Percentiles rank a stretch among this genome's conserved stretches.
phyloP scores from a whole-genome alignment of 495 filamentous ascomycete species.

The Friedmanniomyces simplex region DNA sequence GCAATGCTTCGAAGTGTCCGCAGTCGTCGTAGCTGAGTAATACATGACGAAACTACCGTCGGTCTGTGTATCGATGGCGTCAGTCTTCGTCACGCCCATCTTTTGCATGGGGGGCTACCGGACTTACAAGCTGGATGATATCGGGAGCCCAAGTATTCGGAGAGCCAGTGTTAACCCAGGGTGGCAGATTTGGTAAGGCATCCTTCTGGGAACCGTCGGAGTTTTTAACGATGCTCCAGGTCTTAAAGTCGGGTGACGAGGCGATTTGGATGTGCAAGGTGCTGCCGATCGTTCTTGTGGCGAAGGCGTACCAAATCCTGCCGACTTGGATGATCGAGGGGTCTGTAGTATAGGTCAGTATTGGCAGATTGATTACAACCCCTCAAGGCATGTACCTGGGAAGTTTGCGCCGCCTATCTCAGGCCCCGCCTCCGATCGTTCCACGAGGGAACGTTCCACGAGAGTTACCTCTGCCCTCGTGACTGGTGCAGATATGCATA shows the following conservation, averaged over 20 bases:
- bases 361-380: background rate
- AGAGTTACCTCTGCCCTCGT: background rate
- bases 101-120: background rate
- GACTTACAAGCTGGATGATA: conserved; percentile 22
- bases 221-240: conserved; percentile 13
- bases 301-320: conserved; percentile 22
- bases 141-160: conserved; percentile 21
- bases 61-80: conserved; percentile 1
- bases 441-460: background rate
- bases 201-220: conserved; percentile 10
- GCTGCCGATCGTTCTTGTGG: conserved; percentile 10
- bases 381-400: background rate
- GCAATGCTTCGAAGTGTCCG: conserved; percentile 32
- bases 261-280: conserved; percentile 19
- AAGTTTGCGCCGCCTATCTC: conserved; percentile 14
- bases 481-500: background rate
- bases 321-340: conserved; percentile 18
- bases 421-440: conserved; percentile 10
- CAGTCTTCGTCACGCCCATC: background rate
- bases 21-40: conserved; percentile 28
- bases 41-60: conserved; percentile 24
- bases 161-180: conserved; percentile 14
- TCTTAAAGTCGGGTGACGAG: conserved; percentile 13
- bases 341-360: background rate
- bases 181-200: conserved; percentile 15